These are phyloP conservation scores for Pholiota molesta DNA, from an alignment of 768 basidiomycete species.

Conservation along the genomic window DNA sequence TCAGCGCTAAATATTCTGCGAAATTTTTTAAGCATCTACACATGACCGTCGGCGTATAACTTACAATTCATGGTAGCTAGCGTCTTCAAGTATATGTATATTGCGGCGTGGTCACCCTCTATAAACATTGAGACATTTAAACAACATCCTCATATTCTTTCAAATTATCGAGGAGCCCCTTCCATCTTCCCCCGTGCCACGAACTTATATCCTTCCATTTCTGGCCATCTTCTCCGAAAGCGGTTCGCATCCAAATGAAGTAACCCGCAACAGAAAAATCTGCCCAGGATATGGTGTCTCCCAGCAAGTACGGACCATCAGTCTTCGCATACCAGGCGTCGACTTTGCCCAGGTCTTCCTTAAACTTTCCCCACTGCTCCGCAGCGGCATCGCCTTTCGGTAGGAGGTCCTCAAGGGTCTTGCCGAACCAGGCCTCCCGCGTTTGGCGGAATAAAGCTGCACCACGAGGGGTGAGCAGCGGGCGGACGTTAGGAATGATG, in stretches of 20 bases:
- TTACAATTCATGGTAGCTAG: no score
- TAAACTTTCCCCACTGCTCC: slow-evolving; percentile 35
- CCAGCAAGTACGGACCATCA: slow-evolving; percentile 33
- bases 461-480: slow-evolving; percentile 13
- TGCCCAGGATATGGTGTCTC: slow-evolving; percentile 33
- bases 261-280: slow-evolving; percentile 42
- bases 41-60: no score
- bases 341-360: slow-evolving; percentile 28
- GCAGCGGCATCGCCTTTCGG: slow-evolving; percentile 30
- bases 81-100: no score
- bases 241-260: background rate
- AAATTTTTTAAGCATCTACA: no score
- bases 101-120: no score
- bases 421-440: slow-evolving; percentile 31
- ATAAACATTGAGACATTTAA: no score
- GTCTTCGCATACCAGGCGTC: slow-evolving; percentile 28
- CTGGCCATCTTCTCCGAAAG: slow-evolving; percentile 33
- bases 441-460: slow-evolving; percentile 35
- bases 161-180: slow-evolving; percentile 16
- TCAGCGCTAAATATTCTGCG: no score
- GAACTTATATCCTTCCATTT: slow-evolving; percentile 35
- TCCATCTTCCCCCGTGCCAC: slow-evolving; percentile 30
- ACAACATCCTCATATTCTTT: slow-evolving; percentile 1
- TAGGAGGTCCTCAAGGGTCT: slow-evolving; percentile 33
- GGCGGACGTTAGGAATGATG: slow-evolving; percentile 6